A percentile compares a stretch with the other conserved stretches of the same genome.
phyloP scores from a whole-genome alignment of 1,284 basidiomycete genomes.

The Nidula niveotomentosa region DNA sequence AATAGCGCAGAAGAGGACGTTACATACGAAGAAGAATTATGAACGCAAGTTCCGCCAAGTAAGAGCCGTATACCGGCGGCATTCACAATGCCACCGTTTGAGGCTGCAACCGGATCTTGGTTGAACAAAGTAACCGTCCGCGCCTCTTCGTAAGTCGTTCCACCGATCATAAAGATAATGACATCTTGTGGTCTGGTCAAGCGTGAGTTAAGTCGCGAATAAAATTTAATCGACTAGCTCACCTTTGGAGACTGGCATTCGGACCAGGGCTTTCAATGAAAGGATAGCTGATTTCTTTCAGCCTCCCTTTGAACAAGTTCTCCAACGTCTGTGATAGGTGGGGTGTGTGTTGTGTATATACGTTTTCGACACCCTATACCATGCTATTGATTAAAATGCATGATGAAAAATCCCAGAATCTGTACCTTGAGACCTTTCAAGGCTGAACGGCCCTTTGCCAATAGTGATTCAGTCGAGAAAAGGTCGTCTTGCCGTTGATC shows the following conservation, averaged over 20 bases:
- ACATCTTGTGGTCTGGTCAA: conserved; percentile 84
- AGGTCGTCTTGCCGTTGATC: conserved; percentile 98
- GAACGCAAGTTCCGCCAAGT: conserved; percentile 90
- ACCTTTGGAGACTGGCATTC: conserved; percentile 73
- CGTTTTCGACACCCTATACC: conserved; percentile 93
- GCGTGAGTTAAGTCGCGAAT: conserved; percentile 1
- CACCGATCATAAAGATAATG: conserved; percentile 94
- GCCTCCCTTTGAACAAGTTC: conserved; percentile 81
- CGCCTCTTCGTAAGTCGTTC: conserved; percentile 93
- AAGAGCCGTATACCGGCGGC: conserved; percentile 72
- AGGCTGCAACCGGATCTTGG: conserved; percentile 59
- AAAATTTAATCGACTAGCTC: neutral
- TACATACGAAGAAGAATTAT: conserved; percentile 85
- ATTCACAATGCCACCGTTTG: conserved; percentile 47
- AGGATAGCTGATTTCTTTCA: conserved; percentile 90
- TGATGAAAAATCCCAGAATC: no score
- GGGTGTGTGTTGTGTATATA: conserved; percentile 97
- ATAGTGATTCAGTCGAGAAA: conserved; percentile 94
- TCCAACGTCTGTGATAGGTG: conserved; percentile 94
- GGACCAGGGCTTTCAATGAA: conserved; percentile 76
- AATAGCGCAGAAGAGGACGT: conserved; percentile 6
- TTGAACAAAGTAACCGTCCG: conserved; percentile 83
- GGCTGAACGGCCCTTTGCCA: conserved; percentile 93
- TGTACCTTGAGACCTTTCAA: conserved; percentile 90
- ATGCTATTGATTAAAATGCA: neutral